Evolutionary conservation across 805 yeast species (phyloP).

Genomic region (Zygosaccharomyces bisporus): DNA sequence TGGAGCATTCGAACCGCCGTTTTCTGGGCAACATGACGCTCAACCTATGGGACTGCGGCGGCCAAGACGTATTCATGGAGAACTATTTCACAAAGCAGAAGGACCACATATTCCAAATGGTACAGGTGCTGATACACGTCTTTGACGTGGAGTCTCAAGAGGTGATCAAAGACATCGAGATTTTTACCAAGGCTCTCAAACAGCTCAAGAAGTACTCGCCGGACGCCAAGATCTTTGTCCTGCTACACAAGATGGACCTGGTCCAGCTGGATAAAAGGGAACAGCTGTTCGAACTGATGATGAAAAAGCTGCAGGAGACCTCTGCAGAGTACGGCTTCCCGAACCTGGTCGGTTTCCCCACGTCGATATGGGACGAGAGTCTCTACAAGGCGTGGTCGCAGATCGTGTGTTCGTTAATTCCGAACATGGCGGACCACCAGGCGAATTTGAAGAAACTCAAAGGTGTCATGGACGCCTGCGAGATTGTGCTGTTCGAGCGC

Average conservation of each 20-base stretch:
- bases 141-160: constrained; percentile 94
- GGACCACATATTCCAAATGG: constrained; percentile 91
- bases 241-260: constrained; percentile 93
- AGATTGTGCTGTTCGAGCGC: constrained; percentile 85
- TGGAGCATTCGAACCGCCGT: constrained; percentile 92
- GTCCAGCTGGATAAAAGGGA: constrained; percentile 83
- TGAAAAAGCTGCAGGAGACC: constrained; percentile 72
- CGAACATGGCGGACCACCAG: constrained; percentile 81
- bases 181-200: constrained; percentile 77
- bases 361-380: constrained; percentile 96
- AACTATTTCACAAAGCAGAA: constrained; percentile 84
- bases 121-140: constrained; percentile 91
- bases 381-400: constrained; percentile 96
- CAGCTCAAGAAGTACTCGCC: constrained; percentile 84
- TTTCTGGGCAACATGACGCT: constrained; percentile 93
- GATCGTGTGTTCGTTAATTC: constrained; percentile 90
- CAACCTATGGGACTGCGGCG: constrained; percentile 98
- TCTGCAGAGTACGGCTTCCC: constrained; percentile 65
- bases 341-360: constrained; percentile 78
- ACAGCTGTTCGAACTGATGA: constrained; percentile 78
- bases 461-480: constrained; percentile 74
- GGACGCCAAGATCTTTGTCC: constrained; percentile 83
- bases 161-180: constrained; percentile 88
- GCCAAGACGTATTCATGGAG: constrained; percentile 95
- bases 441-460: constrained; percentile 70